A percentile compares a stretch with the other conserved stretches of the same genome.
Conservation (phyloP, 2,329 filamentous ascomycete genomes). For the Colletotrichum eremochloae region DNA sequence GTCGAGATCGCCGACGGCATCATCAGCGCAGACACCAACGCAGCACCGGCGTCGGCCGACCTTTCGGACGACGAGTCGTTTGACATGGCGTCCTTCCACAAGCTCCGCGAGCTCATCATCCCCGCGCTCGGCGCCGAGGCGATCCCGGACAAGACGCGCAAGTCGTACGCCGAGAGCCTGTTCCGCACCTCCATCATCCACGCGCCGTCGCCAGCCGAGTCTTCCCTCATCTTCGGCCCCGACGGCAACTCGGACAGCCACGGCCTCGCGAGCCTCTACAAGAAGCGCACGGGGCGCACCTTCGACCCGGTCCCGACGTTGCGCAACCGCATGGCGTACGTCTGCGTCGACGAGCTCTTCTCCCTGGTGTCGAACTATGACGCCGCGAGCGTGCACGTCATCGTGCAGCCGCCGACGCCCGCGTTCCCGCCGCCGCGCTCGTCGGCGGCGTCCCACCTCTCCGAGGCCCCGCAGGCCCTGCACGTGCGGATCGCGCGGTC, state of each 20-base stretch:
- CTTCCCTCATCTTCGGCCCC: constrained; percentile 64
- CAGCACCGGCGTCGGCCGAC: constrained; percentile 58
- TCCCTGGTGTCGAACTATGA: constrained; percentile 71
- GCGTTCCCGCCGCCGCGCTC: constrained; percentile 50
- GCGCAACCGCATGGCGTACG: constrained; percentile 81
- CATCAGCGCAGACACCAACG: constrained; percentile 71
- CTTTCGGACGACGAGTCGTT: constrained; percentile 81
- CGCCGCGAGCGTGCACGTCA: constrained; percentile 54
- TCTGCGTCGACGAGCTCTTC: constrained; percentile 85
- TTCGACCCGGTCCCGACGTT: constrained; percentile 73
- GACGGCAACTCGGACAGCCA: constrained; percentile 54
- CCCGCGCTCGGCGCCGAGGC: constrained; percentile 76
- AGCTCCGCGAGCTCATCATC: constrained; percentile 79
- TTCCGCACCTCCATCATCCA: constrained; percentile 89
- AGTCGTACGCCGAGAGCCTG: constrained; percentile 79
- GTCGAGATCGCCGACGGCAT: constrained; percentile 77
- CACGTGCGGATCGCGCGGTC: constrained; percentile 77
- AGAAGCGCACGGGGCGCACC: constrained; percentile 78
- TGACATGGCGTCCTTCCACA: constrained; percentile 81
- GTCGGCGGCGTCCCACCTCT: constrained; percentile 38
- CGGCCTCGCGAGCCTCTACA: constrained; percentile 73
- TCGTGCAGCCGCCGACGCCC: constrained; percentile 61
- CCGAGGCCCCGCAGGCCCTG: constrained; percentile 51
- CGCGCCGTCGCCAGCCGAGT: constrained; percentile 67
- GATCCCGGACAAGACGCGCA: constrained; percentile 76